Evolutionary conservation across 2,329 filamentous ascomycete genomes (phyloP), one percentile per base, ranked within the genome.

Genomic region (Cercospora zeina): DNA sequence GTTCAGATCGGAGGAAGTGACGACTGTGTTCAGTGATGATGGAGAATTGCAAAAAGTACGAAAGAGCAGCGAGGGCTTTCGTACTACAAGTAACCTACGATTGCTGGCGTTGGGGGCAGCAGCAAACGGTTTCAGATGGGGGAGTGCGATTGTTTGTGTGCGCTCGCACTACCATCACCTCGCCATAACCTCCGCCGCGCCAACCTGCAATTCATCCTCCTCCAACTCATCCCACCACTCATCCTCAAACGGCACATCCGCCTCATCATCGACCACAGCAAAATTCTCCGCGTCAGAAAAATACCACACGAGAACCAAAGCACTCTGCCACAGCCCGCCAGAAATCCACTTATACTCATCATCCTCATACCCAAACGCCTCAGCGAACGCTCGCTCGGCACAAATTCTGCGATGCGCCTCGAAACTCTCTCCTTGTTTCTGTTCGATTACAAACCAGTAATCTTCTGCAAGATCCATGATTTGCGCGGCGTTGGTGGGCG

Each of bases 361-460:
- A 45, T 58, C 19, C 39, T 58, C 54, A 58, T 58, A 45, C 39
- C 54, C 54, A 58, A 49, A 58, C 37, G 39, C 37, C 39, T 58
- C 54, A 27, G 54, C 54, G 31, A 47, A 47, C 27, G 34, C 54
- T 4, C 54, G 54, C 36, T 58, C 54, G 13, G 54, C 13, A 34
- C 54, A 58, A 24, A 49, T 30, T 24, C 54, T 33, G 1, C 54
- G 16, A 58, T 58, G 54, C 39, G 54, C 54, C 4, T 9, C 39
- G 36, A 58, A 47, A 10, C n/a, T 42, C 10, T 58, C 54, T 9
- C 54, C 39, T 36, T 58, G 54, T 39, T 47, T 47, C 54, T 58
- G 24, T 9, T 19, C 24, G 14, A 58, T 1, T 6, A 39, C 54
- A 33, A 58, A 58, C 37, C 39, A 47, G 16, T 58, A 58, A 33